Evolutionary conservation across 2,329 filamentous ascomycete genomes (phyloP).

Genomic region (Aspergillus pseudoviridinutans): DNA sequence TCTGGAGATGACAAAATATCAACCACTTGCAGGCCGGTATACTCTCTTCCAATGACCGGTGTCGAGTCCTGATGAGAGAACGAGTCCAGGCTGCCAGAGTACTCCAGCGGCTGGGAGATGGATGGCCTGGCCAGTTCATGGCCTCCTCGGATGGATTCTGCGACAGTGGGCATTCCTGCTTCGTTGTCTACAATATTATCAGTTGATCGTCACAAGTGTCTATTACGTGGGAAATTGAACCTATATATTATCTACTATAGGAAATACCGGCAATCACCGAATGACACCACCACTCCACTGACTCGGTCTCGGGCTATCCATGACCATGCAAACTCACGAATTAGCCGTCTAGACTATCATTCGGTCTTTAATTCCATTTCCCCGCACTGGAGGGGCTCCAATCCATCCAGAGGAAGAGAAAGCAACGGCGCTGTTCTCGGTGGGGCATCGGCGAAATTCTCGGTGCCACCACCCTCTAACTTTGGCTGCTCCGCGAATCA

Average conservation of each 20-base stretch:
- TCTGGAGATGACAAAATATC: conserved; percentile 55
- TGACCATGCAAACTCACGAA: too few relatives aligned
- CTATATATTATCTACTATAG: not conserved
- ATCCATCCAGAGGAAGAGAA: not conserved
- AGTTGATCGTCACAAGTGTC: too few relatives aligned
- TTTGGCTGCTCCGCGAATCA: not conserved
- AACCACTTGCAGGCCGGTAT: conserved; percentile 42
- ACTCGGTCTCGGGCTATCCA: not conserved
- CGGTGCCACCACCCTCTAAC: conserved; percentile 5
- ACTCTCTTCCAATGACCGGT: conserved; percentile 40
- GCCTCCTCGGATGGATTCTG: conserved; percentile 19
- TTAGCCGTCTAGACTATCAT: not conserved
- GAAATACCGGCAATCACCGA: not conserved
- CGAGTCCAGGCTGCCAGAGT: conserved; percentile 35
- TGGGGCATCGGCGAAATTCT: conserved; percentile 25
- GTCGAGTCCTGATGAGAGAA: conserved; percentile 41
- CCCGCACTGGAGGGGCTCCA: not conserved
- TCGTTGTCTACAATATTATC: too few relatives aligned
- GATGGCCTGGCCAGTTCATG: conserved; percentile 20
- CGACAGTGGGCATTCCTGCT: conserved; percentile 13
- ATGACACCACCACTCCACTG: not conserved
- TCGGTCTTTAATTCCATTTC: not conserved
- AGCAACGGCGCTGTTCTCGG: conserved; percentile 12
- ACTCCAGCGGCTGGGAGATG: conserved; percentile 32
- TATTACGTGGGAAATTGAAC: not conserved